Base-by-base conservation (phyloP, 768 basidiomycete genomes). In the Amanita thiersii region DNA sequence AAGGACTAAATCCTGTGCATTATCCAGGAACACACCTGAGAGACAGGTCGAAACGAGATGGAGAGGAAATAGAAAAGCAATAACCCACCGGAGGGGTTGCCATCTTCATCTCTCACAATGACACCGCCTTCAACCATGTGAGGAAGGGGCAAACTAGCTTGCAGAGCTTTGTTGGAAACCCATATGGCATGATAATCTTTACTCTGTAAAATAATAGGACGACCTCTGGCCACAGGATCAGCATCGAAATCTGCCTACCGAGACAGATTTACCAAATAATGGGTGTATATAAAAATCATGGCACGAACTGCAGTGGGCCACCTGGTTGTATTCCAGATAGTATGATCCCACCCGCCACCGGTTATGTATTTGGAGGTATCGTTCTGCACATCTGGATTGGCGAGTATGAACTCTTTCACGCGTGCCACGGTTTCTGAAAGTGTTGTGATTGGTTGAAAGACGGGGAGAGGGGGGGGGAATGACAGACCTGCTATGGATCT, bases 291-390 rank as follows among this genome's bases (percentile, higher is more conserved):
- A 7, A 46, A 20, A 37, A 31, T 29, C 25, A 41, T n/a, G 43
- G 44, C 25, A 28, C 74, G 44, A 52, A 87, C 88, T 44, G 79
- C 72, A 32, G 73, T 76, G 5, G 88, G 88, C 70, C 81, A 89
- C 15, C 64, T 61, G 21, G 64, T 58, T 14, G 56, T 56, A 5
- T 71, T 63, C 84, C 84, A 86, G 40, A 70, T 61, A 1, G 88
- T 93, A 59, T 94, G 92, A 57, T 94, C 87, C 90, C 92, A 94
- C 1, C 91, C 92, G 55, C 84, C 77, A 2, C 89, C 89, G 41
- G 79, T 72, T 11, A 94, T 71, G 57, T 79, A 79, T 48, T 69
- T 72, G 15, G 72, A 66, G 10, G 63, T 70, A 55, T 88, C 72
- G 14, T 64, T 61, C 15, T 64, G 56, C n/a, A 82, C 58, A 30